Evolutionary conservation across 129 eudicot species (phyloP).

Genomic region (Tanacetum coccineum): DNA sequence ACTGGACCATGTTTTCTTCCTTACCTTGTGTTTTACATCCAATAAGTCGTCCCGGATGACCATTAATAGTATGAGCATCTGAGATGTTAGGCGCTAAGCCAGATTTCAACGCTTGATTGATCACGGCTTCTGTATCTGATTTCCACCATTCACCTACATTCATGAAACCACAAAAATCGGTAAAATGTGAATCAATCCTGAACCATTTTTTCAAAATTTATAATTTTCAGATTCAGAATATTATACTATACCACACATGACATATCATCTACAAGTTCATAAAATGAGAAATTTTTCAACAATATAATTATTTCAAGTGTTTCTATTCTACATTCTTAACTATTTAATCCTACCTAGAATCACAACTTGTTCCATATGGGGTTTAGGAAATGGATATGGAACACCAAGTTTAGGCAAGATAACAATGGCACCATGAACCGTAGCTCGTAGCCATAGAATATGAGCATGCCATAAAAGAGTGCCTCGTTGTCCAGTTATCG

Average conservation of each 20-base stretch:
- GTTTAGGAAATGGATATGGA: conserved; percentile 21
- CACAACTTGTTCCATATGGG: too few relatives aligned
- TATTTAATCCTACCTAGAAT: conserved; percentile 5
- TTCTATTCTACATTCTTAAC: conserved; percentile 31
- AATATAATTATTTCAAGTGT: neutral
- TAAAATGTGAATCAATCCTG: too few relatives aligned
- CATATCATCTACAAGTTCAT: too few relatives aligned
- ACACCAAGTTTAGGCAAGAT: conserved; percentile 32
- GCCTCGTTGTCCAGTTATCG: conserved; percentile 43
- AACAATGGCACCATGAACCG: conserved; percentile 38
- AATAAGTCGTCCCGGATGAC: conserved; percentile 48
- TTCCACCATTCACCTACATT: conserved; percentile 65
- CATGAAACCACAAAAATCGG: neutral
- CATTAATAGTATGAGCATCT: conserved; percentile 59
- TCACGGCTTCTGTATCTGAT: conserved; percentile 54
- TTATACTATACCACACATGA: too few relatives aligned
- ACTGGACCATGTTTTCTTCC: too few relatives aligned
- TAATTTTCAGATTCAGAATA: too few relatives aligned
- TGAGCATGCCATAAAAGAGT: conserved; percentile 46
- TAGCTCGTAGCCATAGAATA: conserved; percentile 35
- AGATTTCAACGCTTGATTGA: conserved; percentile 53
- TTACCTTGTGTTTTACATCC: conserved; percentile 25
- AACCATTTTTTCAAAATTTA: too few relatives aligned
- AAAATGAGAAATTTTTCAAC: neutral
- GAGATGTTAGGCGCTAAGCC: conserved; percentile 64